phyloP scores from a whole-genome alignment of 73 alveolate genomes.

The Paraurostyla sp. region DNA sequence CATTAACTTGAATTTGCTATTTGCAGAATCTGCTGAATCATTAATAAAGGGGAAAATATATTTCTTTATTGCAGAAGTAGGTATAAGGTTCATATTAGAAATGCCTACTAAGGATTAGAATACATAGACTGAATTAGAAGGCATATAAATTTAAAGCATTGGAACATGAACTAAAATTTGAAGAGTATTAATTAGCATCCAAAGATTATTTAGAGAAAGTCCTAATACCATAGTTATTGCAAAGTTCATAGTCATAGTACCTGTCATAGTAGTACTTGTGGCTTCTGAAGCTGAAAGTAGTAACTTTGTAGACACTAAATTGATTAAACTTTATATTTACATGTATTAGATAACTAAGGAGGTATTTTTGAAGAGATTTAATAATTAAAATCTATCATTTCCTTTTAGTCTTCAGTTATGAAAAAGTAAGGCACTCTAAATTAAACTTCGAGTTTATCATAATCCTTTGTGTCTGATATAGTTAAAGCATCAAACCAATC shows the following conservation, averaged over 20 bases:
- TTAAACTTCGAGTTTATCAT: neutral
- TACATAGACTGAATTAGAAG: neutral
- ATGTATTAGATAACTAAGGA: neutral
- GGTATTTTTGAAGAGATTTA: neutral
- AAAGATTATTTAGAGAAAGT: slow-evolving; percentile 15
- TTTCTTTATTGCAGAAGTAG: neutral
- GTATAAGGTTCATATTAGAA: slow-evolving; percentile 14
- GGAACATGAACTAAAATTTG: slow-evolving; percentile 22
- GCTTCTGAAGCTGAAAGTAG: neutral
- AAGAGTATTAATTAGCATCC: slow-evolving; percentile 47
- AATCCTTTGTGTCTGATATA: neutral
- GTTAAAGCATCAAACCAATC: neutral
- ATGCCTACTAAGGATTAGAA: neutral
- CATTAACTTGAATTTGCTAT: neutral
- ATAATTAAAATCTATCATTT: neutral
- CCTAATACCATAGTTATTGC: slow-evolving; percentile 13
- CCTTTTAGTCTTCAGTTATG: neutral
- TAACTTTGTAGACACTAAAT: neutral
- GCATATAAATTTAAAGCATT: neutral
- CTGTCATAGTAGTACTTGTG: neutral
- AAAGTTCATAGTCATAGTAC: slow-evolving; percentile 1
- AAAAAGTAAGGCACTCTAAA: neutral
- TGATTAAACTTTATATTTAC: neutral
- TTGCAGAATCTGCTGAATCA: neutral
- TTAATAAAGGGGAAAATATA: neutral